phyloP scores from a whole-genome alignment of 805 yeast genomes.

The Suhomyces sp. region DNA sequence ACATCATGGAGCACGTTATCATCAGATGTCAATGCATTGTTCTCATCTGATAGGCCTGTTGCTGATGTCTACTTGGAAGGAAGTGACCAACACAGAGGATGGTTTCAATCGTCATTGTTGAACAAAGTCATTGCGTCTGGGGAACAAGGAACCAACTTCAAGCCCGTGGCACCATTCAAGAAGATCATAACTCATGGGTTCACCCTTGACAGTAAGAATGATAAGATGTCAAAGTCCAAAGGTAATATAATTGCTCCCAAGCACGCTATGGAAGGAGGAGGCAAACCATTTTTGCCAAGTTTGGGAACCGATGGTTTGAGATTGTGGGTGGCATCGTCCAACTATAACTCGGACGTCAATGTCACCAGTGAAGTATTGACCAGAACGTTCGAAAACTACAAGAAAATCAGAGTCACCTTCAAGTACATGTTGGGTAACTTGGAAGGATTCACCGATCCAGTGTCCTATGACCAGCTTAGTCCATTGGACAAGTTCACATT shows the following conservation, averaged over 20 bases:
- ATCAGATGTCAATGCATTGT: constrained; percentile 39
- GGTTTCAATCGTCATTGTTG: constrained; percentile 94
- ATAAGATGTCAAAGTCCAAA: constrained; percentile 90
- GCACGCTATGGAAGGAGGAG: constrained; percentile 62
- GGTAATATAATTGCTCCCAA: constrained; percentile 78
- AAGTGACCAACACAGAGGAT: constrained; percentile 97
- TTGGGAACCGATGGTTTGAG: constrained; percentile 91
- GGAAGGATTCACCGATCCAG: constrained; percentile 34
- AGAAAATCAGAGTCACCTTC: constrained; percentile 79
- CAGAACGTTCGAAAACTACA: constrained; percentile 75
- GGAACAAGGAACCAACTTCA: constrained; percentile 36
- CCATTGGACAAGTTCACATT: constrained; percentile 63
- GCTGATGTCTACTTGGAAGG: constrained; percentile 94
- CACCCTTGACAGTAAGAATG: constrained; percentile 77
- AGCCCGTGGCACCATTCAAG: constrained; percentile 56
- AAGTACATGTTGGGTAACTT: constrained; percentile 80
- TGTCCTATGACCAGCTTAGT: constrained; percentile 35
- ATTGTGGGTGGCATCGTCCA: constrained; percentile 85
- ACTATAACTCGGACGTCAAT: constrained; percentile 76
- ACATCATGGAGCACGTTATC: constrained; percentile 76
- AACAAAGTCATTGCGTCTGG: constrained; percentile 61
- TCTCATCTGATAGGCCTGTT: constrained; percentile 15
- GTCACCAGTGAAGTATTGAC: constrained; percentile 69
- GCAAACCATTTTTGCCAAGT: constrained; percentile 45
- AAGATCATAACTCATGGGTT: constrained; percentile 90